These are phyloP conservation scores for Epichloe baconii DNA, from an alignment of 2,329 filamentous ascomycete species.

Conservation along the genomic window DNA sequence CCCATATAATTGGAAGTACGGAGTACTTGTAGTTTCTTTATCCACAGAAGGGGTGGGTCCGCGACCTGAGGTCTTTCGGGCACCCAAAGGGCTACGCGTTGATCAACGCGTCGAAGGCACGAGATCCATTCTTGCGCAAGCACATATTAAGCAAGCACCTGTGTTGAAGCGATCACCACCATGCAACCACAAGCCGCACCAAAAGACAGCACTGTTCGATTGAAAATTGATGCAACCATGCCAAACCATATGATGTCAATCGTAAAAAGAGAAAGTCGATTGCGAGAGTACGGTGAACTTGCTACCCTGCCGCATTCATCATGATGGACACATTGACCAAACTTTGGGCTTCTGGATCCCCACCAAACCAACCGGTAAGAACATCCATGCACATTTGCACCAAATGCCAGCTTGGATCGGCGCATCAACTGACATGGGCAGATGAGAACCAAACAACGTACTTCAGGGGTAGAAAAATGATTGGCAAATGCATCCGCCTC, in stretches of 20 bases:
- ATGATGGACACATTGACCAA: slow-evolving; percentile 58
- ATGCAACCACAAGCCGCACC: too few relatives aligned
- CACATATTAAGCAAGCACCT: too few relatives aligned
- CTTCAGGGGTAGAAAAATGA: slow-evolving; percentile 69
- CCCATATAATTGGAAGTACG: too few relatives aligned
- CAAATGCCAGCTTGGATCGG: not conserved
- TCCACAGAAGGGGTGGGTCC: too few relatives aligned
- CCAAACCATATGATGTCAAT: slow-evolving; percentile 30
- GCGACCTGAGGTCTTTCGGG: too few relatives aligned
- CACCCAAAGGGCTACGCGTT: too few relatives aligned
- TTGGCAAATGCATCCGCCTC: slow-evolving; percentile 51
- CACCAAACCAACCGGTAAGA: slow-evolving; percentile 29
- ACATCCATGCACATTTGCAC: not conserved
- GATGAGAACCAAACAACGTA: slow-evolving; percentile 46
- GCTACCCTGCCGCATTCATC: slow-evolving; percentile 67
- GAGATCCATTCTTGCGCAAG: too few relatives aligned
- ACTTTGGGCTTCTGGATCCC: slow-evolving; percentile 60
- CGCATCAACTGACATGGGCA: slow-evolving; percentile 13
- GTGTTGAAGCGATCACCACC: too few relatives aligned
- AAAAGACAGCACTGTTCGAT: not conserved
- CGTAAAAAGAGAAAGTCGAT: slow-evolving; percentile 10
- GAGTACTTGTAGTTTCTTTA: too few relatives aligned
- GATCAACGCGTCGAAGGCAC: too few relatives aligned
- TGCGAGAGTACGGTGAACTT: slow-evolving; percentile 49
- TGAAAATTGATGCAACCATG: slow-evolving; percentile 17